Conservation (phyloP, 176 grass and related monocot species). For the Triticum dicoccoides region DNA sequence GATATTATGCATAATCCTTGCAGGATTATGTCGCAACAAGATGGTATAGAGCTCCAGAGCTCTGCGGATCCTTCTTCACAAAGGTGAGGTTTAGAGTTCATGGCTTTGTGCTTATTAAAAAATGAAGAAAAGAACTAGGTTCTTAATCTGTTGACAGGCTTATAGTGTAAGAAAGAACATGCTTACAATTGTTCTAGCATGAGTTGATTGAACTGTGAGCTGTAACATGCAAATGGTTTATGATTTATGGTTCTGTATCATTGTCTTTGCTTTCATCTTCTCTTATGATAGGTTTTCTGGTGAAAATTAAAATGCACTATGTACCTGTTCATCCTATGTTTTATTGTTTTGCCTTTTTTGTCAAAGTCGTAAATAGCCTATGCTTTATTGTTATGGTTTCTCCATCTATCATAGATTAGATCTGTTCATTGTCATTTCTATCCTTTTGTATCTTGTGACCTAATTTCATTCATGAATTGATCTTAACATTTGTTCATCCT, state of each 20-base stretch:
- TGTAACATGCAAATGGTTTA: neutral
- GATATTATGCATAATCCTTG: conserved; percentile 16
- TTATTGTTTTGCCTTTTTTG: neutral
- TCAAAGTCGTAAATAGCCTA: neutral
- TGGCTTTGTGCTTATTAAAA: neutral
- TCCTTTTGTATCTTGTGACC: neutral
- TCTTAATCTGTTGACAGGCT: neutral
- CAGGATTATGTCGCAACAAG: conserved; percentile 99
- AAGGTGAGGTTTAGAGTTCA: conserved; percentile 47
- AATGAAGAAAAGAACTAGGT: neutral
- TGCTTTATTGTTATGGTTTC: neutral
- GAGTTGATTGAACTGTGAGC: neutral
- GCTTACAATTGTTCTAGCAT: neutral
- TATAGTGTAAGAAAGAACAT: neutral
- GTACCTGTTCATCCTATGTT: neutral
- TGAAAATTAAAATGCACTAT: conserved; percentile 4
- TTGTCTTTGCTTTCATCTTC: neutral
- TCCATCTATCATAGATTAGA: neutral
- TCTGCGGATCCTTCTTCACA: conserved; percentile 96
- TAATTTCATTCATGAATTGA: conserved; percentile 4
- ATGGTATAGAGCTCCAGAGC: conserved; percentile 99
- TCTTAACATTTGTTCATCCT: neutral
- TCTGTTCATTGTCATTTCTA: neutral
- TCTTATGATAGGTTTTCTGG: neutral
- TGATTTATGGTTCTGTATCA: neutral